Base-by-base conservation (phyloP, 805 yeast species). In the Vanderwaltozyma yarrowii region DNA sequence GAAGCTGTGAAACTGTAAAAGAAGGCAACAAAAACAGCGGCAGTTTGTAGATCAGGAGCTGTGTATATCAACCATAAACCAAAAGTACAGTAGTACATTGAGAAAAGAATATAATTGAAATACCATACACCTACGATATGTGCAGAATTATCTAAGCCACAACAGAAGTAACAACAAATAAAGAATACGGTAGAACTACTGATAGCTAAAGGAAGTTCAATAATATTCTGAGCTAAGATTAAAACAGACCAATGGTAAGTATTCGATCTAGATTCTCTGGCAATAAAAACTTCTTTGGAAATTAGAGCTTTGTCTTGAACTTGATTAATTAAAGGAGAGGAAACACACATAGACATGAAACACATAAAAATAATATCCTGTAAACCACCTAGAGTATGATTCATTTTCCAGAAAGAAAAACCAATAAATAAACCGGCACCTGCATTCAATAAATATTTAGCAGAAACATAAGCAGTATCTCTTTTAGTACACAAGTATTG, bases 361-460 rank as follows among this genome's bases (percentile, higher is more conserved):
- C 72, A 67, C 38, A 74, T 68, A 54, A 80, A 75, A 69, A 79
- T 67, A 49, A 73, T 68, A 57, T 78, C 72, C 54, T 70, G 78
- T 55, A 78, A 65, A 43, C 83, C 84, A 37, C 69, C 66, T 30
- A 74, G 50, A 20, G 72, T 58, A 34, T 65, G 61, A 39, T 68
- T 71, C 30, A 78, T 70, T 43, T 77, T 67, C 70, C 74, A 79
- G 63, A 78, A 84, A 1, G 80, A 67, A 56, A 85, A 84, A 28
- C 95, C 94, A 46, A 78, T 71, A 51, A 82, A 77, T 12, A 83
- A 50, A 35, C 86, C 76, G 33, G 78, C 69, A 18, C 73, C 60
- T 31, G 71, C 60, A 43, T 67, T 64, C 47, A 77, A 61, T 45
- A 65, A 60, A 18, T 75, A 47, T 61, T 81, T 83, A 27, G 89